Conservation (phyloP, 306 rosid genomes). For the Hippophae gyantsensis region DNA sequence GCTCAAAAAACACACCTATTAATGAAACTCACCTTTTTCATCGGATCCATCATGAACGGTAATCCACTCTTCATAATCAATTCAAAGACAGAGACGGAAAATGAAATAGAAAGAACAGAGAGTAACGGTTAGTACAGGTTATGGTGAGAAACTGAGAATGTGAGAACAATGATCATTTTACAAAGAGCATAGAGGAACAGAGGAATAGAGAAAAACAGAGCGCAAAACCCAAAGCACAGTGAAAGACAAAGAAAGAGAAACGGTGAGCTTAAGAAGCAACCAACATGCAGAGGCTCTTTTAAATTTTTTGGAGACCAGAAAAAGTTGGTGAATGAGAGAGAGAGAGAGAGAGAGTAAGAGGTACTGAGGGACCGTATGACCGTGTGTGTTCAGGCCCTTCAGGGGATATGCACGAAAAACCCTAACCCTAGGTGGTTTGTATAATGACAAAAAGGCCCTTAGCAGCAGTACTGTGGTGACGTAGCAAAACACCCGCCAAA, state of each 20-base stretch:
- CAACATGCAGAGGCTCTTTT: constrained; percentile 6
- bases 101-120: not conserved
- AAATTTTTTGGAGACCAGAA: not conserved
- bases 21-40: constrained; percentile 22
- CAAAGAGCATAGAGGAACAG: not conserved
- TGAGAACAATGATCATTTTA: not conserved
- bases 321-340: not conserved
- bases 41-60: constrained; percentile 35
- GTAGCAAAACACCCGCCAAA: constrained; percentile 19
- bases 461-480: constrained; percentile 1
- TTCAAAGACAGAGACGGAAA: not conserved
- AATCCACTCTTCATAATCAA: not conserved
- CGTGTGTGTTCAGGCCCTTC: not conserved
- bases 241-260: not conserved
- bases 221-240: too few species aligned
- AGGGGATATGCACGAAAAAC: constrained; percentile 22
- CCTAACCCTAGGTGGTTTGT: constrained; percentile 5
- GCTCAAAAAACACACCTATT: not conserved
- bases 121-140: not conserved
- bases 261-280: not conserved
- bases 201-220: not conserved
- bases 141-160: not conserved
- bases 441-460: constrained; percentile 31
- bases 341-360: not conserved
- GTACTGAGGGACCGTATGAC: constrained; percentile 22